A percentile compares a stretch with the other conserved stretches of the same genome.
Conservation (phyloP, 768 basidiomycete genomes). For the Kwoniella heveanensis region DNA sequence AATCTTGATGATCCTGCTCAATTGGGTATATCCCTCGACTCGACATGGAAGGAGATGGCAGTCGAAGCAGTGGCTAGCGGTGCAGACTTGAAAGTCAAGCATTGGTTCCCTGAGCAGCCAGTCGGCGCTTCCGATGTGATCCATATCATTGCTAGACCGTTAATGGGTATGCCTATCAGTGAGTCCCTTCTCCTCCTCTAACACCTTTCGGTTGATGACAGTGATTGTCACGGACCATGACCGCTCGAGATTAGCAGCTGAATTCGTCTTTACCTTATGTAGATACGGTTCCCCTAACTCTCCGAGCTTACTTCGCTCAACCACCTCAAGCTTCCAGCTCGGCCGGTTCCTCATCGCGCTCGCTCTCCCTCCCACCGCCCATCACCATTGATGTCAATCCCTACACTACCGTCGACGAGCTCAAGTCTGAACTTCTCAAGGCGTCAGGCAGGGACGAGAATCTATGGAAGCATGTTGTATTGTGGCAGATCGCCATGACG, state of each 20-base stretch:
- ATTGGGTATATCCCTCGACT: constrained; percentile 28
- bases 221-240: too few relatives aligned
- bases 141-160: constrained; percentile 41
- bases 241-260: too few relatives aligned
- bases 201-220: too few relatives aligned
- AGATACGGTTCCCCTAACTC: constrained; percentile 28
- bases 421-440: constrained; percentile 40
- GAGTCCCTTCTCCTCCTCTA: constrained; percentile 3
- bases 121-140: constrained; percentile 34
- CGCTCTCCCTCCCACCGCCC: constrained; percentile 22
- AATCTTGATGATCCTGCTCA: constrained; percentile 48
- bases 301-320: constrained; percentile 44
- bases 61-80: constrained; percentile 3
- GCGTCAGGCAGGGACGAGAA: constrained; percentile 32
- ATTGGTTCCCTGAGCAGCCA: constrained; percentile 32
- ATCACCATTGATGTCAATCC: constrained; percentile 40
- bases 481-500: constrained; percentile 54
- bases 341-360: constrained; percentile 4
- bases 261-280: not conserved
- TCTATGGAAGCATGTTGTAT: constrained; percentile 23
- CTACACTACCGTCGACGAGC: constrained; percentile 31
- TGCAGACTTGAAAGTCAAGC: constrained; percentile 15
- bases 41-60: constrained; percentile 5
- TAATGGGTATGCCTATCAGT: constrained; percentile 20
- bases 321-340: constrained; percentile 1